Evolutionary conservation across 2,329 filamentous ascomycete genomes (phyloP), one percentile per base, ranked within the genome.

Genomic region (Tricladium varicosporioides): DNA sequence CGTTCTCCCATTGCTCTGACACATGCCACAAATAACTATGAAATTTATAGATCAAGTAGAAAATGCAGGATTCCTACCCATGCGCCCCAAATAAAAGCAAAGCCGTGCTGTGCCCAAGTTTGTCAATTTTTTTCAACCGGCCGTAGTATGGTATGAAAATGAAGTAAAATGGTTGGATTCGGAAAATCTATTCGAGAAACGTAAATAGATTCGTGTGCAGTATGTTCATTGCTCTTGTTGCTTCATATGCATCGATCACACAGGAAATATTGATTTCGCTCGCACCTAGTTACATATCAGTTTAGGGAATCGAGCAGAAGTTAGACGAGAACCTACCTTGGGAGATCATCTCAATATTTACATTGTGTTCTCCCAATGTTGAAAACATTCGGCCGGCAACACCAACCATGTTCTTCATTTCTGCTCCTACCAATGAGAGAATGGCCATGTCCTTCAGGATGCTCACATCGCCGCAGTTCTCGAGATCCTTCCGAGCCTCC

Each of bases 221-320:
- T 68, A 97, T 91, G 71, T 95, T 97, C 80, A 99, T 88, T 32
- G 94, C 94, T 65, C 94, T 85, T 65, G 92, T 91, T 18, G 94
- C 92, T 70, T 97, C 92, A 63, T 87, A 81, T 64, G 91, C 91
- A 68, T 95, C 91, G 71, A 99, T 96, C 47, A 99, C 94, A 70
- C 94, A 99, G 10, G 92, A 96, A 59, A 99, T 99, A 73, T 97
- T 99, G 75, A 99, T 99, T 78, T 99, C 94, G 71, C 92, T 97
- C 22, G 94, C 94, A 68, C 92, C 92, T 96, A 64, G 42, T 60
- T 19, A 64, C 52, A 48, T 53, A 14, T 58, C 31, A 40, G 51
- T 51, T 55, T 42, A 60, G 59, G 43, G 61, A 9, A 42, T 27
- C 5, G 22, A 19, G 31, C 9, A 45, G 18, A 51, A 57, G 0